Base-by-base conservation (phyloP, 352 stramenopile species). In the Aphanomyces cochlioides region DNA sequence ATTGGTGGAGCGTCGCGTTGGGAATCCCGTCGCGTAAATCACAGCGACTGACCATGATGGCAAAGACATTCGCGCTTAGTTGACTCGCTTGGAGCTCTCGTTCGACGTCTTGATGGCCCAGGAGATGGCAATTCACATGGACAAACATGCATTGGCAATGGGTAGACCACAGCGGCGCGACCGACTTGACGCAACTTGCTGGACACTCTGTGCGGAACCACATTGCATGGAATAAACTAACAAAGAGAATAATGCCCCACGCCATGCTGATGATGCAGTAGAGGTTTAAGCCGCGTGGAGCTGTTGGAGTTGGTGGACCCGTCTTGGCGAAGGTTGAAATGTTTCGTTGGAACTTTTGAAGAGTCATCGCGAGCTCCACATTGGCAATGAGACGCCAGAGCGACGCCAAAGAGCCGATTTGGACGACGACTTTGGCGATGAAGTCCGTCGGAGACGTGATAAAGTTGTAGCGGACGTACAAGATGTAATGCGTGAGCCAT, bases 381-480 rank as follows among this genome's bases (percentile, higher is more conserved):
- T 12, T n/a, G 10, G 1, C 43, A 50, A 50, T 1, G 43, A 50
- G 43, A n/a, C 43, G 43, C 43, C 43, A 50, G 17, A 50, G 10
- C 43, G 43, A 50, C 10, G 17, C 43, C 10, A 50, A n/a, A 12
- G 43, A 50, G 43, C 43, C 43, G 0, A 50, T 12, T 50, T 50
- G 43, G 2, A 50, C 17, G 1, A 50, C 17, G 17, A 50, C 17
- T n/a, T 50, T 50, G 10, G 43, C 43, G 43, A 50, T 50, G 17
- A 50, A 50, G 43, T 50, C 43, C 1, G 17, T n/a, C 43, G 43
- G 43, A 12, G 43, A 50, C 43, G 43, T 50, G 43, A 50, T n/a
- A 50, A 50, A 50, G 43, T 50, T 50, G 43, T 50, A 50, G 43
- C 43, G 43, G 43, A n/a, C 43, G 43, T 50, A 50, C 10, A 50